Evolutionary conservation across 163 green algal genomes (phyloP).

Genomic region (Chlamydomonas reinhardtii): DNA sequence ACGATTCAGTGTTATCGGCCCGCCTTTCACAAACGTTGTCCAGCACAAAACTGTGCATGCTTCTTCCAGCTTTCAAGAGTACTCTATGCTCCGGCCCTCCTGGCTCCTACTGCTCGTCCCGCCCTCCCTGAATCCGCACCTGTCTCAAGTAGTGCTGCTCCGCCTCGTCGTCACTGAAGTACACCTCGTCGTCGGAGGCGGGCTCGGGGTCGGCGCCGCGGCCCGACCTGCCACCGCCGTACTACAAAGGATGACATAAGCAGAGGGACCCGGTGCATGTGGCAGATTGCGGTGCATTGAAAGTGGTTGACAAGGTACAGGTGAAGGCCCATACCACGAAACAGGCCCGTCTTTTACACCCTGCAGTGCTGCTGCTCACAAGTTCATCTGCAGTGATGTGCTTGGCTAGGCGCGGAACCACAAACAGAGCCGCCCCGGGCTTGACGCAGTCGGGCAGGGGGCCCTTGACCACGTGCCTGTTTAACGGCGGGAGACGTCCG

Average conservation of each 20-base stretch:
- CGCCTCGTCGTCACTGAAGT: constrained; percentile 67
- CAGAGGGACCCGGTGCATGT: too few species aligned
- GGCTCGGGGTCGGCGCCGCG: constrained; percentile 47
- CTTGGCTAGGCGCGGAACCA: constrained; percentile 3
- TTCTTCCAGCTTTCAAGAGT: too few species aligned
- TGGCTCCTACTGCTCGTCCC: too few species aligned
- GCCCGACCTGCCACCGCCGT: not conserved
- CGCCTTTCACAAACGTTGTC: too few species aligned
- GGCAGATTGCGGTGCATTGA: too few species aligned
- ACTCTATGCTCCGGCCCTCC: too few species aligned
- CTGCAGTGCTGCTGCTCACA: not conserved
- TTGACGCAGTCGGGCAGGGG: constrained; percentile 28
- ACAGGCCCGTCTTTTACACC: not conserved
- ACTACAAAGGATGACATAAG: not conserved
- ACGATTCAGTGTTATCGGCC: too few species aligned
- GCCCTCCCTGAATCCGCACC: too few species aligned
- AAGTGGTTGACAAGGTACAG: too few species aligned
- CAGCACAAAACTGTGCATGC: too few species aligned
- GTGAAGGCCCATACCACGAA: too few species aligned
- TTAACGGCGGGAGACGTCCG: not conserved
- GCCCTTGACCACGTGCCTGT: constrained; percentile 18
- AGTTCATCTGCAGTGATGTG: constrained; percentile 35
- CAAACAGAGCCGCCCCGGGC: constrained; percentile 48
- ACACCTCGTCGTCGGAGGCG: constrained; percentile 53
- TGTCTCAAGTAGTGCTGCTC: constrained; percentile 59